A percentile compares a stretch with the other conserved stretches of the same genome.
Evolutionary conservation across 768 basidiomycete genomes (phyloP).

Genomic region (Boletus reticulatus): DNA sequence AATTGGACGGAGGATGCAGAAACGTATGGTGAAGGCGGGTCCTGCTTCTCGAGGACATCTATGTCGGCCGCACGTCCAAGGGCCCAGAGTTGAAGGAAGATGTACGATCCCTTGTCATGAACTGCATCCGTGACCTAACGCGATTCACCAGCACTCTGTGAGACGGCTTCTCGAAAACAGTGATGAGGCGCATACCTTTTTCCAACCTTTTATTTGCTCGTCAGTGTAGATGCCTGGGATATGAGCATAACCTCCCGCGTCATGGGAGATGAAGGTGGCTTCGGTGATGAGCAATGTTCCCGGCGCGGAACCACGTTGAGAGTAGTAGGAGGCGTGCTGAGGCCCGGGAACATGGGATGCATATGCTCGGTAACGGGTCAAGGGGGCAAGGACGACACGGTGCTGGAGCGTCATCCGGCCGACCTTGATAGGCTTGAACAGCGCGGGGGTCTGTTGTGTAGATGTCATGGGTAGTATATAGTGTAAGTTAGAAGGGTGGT

Average conservation of each 20-base stretch:
- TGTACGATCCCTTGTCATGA: neutral
- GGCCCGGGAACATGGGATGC: constrained; percentile 33
- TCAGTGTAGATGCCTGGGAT: neutral
- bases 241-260: neutral
- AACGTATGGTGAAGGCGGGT: constrained; percentile 34
- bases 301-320: constrained; percentile 42
- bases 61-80: constrained; percentile 47
- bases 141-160: neutral
- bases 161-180: neutral
- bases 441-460: neutral
- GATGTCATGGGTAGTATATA: neutral
- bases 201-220: neutral
- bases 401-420: neutral
- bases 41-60: neutral
- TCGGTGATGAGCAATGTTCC: constrained; percentile 60
- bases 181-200: neutral
- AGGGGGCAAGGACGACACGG: neutral
- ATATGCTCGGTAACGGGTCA: constrained; percentile 1
- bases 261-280: constrained; percentile 45
- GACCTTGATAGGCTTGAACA: neutral
- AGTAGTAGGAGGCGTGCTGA: constrained; percentile 43
- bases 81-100: constrained; percentile 37
- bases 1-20: constrained; percentile 30
- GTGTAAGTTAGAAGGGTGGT: neutral
- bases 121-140: constrained; percentile 2